phyloP scores from a whole-genome alignment of 129 eudicot species.

The Escallonia herrerae region DNA sequence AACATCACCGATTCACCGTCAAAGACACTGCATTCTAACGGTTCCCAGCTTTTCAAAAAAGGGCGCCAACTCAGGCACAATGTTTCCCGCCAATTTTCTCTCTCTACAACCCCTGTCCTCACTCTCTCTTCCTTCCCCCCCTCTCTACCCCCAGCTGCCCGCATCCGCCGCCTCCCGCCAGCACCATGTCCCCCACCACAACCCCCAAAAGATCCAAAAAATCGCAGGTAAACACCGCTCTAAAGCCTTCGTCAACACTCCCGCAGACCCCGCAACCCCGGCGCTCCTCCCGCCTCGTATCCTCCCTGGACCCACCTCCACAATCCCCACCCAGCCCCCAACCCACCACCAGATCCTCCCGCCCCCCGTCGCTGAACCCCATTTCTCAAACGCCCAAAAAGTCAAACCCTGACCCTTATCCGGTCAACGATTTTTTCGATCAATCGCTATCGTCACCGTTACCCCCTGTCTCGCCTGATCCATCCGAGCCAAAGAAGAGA shows the following conservation, averaged over 20 bases:
- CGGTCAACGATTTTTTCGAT: constrained; percentile 11
- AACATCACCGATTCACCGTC: no score
- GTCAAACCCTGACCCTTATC: constrained; percentile 10
- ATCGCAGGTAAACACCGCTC: no score
- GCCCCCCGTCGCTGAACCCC: background rate
- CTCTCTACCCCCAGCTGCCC: constrained; percentile 11
- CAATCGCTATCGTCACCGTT: constrained; percentile 14
- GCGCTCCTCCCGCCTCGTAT: constrained; percentile 48
- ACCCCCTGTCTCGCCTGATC: constrained; percentile 50
- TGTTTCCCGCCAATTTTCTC: constrained; percentile 45
- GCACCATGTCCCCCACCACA: constrained; percentile 6
- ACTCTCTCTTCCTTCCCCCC: constrained; percentile 7
- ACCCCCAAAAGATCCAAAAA: no score
- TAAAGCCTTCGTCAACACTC: background rate
- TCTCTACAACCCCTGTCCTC: constrained; percentile 8
- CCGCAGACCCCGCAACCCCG: constrained; percentile 54
- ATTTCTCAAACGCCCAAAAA: constrained; percentile 11
- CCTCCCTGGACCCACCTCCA: constrained; percentile 12
- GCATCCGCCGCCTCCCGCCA: constrained; percentile 14
- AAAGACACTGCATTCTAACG: no score
- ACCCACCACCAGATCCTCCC: constrained; percentile 1
- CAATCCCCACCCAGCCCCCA: constrained; percentile 2
- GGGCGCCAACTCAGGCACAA: background rate
- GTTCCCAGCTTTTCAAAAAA: background rate
- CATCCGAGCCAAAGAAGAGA: constrained; percentile 38